These are phyloP conservation scores for Pseudoturritis turrita DNA, from an alignment of 345 rosid species.

Conservation along the genomic window DNA sequence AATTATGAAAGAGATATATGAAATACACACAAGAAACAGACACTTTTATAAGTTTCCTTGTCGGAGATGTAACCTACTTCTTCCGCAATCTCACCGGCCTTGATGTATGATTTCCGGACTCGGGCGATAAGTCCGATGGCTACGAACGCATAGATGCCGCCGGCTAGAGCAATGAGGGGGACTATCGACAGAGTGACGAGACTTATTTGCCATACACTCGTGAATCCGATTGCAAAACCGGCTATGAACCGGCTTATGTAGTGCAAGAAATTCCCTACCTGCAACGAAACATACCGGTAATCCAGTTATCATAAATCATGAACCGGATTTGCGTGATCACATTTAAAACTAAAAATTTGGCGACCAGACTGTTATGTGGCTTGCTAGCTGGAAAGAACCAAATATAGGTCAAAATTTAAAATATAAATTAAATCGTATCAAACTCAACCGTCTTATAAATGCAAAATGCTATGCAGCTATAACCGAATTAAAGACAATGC, in stretches of 20 bases:
- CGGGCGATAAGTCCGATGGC: conserved; percentile 78
- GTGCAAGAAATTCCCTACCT: conserved; percentile 97
- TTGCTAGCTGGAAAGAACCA: conserved; percentile 21
- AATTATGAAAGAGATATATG: not conserved
- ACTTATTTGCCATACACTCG: conserved; percentile 91
- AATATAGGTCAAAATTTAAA: not conserved
- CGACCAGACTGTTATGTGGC: not conserved
- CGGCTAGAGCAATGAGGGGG: conserved; percentile 90
- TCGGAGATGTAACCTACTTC: conserved; percentile 47
- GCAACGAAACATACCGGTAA: conserved; percentile 6
- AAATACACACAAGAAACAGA: not conserved
- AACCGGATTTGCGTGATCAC: conserved; percentile 2
- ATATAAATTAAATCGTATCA: not conserved
- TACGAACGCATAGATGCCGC: conserved; percentile 78
- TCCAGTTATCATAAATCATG: not conserved
- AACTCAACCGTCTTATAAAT: conserved; percentile 28
- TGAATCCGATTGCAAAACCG: conserved; percentile 86
- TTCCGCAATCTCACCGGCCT: conserved; percentile 94
- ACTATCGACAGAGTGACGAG: conserved; percentile 91
- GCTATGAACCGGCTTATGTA: conserved; percentile 82
- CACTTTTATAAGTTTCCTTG: not conserved
- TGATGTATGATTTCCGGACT: conserved; percentile 82
- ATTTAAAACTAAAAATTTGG: not conserved
- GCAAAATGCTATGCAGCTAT: conserved; percentile 29
- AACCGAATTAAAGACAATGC: conserved; percentile 28